Evolutionary conservation across 2,329 filamentous ascomycete species (phyloP).

Genomic region (Aotearoamyces nothofagi): DNA sequence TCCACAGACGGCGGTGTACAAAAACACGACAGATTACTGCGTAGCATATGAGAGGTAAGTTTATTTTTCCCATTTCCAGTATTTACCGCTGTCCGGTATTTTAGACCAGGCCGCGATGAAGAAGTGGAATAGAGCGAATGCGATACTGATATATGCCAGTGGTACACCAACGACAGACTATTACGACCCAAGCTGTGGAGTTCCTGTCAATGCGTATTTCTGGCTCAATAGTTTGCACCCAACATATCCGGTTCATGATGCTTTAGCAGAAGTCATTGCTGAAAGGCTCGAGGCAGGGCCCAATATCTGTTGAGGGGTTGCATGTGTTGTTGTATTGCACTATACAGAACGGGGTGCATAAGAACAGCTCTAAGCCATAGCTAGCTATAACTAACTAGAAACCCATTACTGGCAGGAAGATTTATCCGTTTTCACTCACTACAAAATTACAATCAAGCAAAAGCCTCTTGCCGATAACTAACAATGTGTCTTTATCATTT

Average conservation of each 20-base stretch:
- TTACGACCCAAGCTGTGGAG: conserved; percentile 28
- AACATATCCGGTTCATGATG: conserved; percentile 46
- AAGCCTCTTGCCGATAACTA: not conserved
- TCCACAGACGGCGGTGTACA: conserved; percentile 32
- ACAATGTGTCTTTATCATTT: too few species aligned
- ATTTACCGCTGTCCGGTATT: too few species aligned
- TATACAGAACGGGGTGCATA: too few species aligned
- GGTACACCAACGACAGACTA: conserved; percentile 28
- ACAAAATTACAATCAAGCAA: not conserved
- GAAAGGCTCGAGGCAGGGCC: conserved; percentile 23
- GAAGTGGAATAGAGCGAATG: too few species aligned
- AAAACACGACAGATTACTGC: conserved; percentile 41
- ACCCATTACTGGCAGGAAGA: too few species aligned
- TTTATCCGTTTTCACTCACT: not conserved
- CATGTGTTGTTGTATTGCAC: not conserved
- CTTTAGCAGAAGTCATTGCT: conserved; percentile 34
- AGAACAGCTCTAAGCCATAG: too few species aligned
- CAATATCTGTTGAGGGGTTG: conserved; percentile 22
- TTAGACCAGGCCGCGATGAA: not conserved
- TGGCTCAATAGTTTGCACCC: conserved; percentile 50
- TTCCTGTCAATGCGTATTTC: conserved; percentile 45
- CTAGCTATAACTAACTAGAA: too few species aligned
- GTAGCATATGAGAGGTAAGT: conserved; percentile 35
- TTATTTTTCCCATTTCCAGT: not conserved
- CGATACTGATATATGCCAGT: too few species aligned